Evolutionary conservation across 129 eudicot species (phyloP), one percentile per base, ranked within the genome.

Genomic region (Arctium minus): DNA sequence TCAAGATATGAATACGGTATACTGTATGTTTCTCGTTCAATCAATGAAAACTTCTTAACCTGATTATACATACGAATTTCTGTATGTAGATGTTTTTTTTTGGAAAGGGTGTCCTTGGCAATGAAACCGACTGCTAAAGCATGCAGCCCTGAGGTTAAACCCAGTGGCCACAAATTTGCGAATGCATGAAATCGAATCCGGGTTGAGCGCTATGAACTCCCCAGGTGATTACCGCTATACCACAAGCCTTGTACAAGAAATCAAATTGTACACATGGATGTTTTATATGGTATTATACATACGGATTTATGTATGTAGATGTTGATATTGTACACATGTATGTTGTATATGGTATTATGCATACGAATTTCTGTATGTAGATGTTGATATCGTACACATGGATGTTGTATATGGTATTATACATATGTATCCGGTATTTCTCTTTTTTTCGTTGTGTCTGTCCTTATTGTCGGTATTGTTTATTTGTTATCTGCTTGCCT

Each of bases 1-100:
- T 62, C 83, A 22, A 62, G 50, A 62, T 84, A 78, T 70, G 2
- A 60, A 84, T 79, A 72, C 79, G 18, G 8, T 10, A 76, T 81
- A 65, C 10, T 78, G 75, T 72, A 78, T 62, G 70, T 72, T 84
- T 78, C 76, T 76, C 18, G 32, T 27, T 50, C 22, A 6, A 44
- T 68, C 83, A 78, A 46, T 72, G 72, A 53, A 33, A 71, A 71
- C 22, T 76, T 32, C 12, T 76, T 32, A n/a, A 32, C 76, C 36
- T 80, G n/a, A 27, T n/a, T 33, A 32, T 29, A 44, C 70, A 80
- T 32, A n/a, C 4, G 46, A 36, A 44, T 70, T 69, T 73, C 2
- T 22, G 32, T 46, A 73, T 40, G 62, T 17, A 60, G 68, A 60
- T 60, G 68, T n/a, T 6, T 22, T 22, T 22, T 22, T 22, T 22